Evolutionary conservation across 1,139 yeast species (phyloP), one percentile per base, ranked within the genome.

Genomic region (Kodamaea ohmeri): DNA sequence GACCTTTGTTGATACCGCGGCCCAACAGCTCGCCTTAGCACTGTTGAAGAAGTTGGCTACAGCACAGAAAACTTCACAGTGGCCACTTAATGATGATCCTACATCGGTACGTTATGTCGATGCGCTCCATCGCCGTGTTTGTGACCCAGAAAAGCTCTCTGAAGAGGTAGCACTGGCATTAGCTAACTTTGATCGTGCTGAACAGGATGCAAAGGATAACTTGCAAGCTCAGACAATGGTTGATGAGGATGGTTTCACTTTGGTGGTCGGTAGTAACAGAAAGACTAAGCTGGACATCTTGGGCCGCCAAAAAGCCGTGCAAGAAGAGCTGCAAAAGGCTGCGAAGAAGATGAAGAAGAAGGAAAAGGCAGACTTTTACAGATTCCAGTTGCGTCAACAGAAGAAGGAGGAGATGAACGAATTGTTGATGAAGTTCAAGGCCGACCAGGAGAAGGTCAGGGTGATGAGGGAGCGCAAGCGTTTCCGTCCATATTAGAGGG

Each of bases 331-430:
- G 19, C 75, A 70, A 12, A 67, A 67, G 42, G 76, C 76, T 34
- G 60, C 63, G 40, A 60, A 63, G 35, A 83, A 80, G 60, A 67
- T 74, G 63, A 80, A 84, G 61, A 80, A 76, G 67, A 85, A 86
- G 62, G 94, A 89, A 51, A 87, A 89, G 68, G 76, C 76, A 48
- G 97, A 94, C 63, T 92, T 94, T 70, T 94, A 94, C 69, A 76
- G 96, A 52, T 94, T 90, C 78, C 99, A 94, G 66, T 77, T 92
- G 51, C 80, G 98, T 61, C 96, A 94, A 58, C 78, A 80, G 57
- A 92, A 90, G 75, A 92, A 92, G 71, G 80, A 77, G 47, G 96
- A 90, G 60, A 88, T 92, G 87, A 87, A 87, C 57, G 89, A 86
- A 38, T 69, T 94, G 56, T 70, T 92, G 55, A 71, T 66, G 44